These are phyloP conservation scores for Ulvella scutata DNA, from an alignment of 139 green algal genomes.

Conservation along the genomic window DNA sequence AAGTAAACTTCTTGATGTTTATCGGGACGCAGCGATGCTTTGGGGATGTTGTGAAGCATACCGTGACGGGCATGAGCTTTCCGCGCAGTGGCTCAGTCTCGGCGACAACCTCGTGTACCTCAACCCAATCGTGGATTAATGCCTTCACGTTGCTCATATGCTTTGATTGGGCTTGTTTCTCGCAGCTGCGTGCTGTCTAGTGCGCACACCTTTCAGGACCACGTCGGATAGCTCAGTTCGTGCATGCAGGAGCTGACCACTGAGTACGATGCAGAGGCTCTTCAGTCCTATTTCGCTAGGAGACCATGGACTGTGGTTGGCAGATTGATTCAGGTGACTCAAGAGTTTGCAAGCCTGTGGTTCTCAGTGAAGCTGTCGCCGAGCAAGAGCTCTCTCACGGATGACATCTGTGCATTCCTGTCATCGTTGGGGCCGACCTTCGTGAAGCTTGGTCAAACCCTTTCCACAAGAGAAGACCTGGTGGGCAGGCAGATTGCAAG, in stretches of 20 bases:
- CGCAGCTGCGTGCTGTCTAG: too few species aligned
- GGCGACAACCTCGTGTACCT: too few species aligned
- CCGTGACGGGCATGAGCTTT: too few species aligned
- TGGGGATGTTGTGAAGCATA: too few species aligned
- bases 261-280: not conserved
- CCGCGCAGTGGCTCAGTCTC: too few species aligned
- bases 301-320: not conserved
- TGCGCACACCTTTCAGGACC: too few species aligned
- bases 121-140: too few species aligned
- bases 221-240: too few species aligned
- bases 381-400: not conserved
- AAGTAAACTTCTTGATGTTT: too few species aligned
- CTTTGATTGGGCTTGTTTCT: too few species aligned
- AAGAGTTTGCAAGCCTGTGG: not conserved
- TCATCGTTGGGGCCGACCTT: constrained; percentile 6
- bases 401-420: not conserved
- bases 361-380: not conserved
- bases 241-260: not conserved
- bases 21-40: too few species aligned
- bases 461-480: constrained; percentile 15
- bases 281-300: not conserved
- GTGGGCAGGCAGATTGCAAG: constrained; percentile 4
- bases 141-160: too few species aligned
- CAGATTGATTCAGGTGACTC: not conserved
- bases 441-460: constrained; percentile 16